Evolutionary conservation across 2,329 filamentous ascomycete species (phyloP).

Genomic region (Furcasterigmium furcatum): DNA sequence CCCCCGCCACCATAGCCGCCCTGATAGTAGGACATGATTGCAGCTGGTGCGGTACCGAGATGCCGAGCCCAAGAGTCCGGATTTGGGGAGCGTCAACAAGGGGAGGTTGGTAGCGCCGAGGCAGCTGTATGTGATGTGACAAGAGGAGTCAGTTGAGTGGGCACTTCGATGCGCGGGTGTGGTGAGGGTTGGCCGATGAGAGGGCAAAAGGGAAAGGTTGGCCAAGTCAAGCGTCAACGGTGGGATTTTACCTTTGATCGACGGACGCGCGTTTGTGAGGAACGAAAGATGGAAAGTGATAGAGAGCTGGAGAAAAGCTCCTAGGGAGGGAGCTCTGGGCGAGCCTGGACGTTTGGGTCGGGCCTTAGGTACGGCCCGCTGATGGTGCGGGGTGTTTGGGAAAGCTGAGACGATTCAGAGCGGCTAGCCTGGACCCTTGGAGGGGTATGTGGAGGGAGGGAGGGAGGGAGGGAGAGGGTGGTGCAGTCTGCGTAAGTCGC

Average conservation of each 20-base stretch:
- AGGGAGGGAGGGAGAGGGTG: not conserved
- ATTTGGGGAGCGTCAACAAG: not conserved
- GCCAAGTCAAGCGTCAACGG: too few species aligned
- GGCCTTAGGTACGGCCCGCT: constrained; percentile 1
- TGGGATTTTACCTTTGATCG: too few species aligned
- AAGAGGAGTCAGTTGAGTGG: too few species aligned
- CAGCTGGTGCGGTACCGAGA: not conserved
- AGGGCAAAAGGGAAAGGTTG: too few species aligned
- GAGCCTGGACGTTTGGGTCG: too few species aligned
- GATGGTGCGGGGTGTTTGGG: constrained; percentile 1
- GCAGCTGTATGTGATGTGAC: too few species aligned
- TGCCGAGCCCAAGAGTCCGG: not conserved
- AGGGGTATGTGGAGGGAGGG: not conserved
- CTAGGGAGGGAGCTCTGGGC: too few species aligned
- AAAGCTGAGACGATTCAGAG: not conserved
- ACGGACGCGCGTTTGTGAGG: not conserved
- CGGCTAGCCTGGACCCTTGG: not conserved
- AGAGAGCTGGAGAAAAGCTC: not conserved
- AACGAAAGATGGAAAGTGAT: not conserved
- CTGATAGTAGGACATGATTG: constrained; percentile 27
- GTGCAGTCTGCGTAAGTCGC: not conserved
- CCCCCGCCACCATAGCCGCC: constrained; percentile 24
- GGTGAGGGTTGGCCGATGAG: too few species aligned
- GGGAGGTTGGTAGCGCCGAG: too few species aligned
- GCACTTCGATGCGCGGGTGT: too few species aligned